Conservation (phyloP, 148 eudicot genomes). For the Rhododendron kiyosumense region DNA sequence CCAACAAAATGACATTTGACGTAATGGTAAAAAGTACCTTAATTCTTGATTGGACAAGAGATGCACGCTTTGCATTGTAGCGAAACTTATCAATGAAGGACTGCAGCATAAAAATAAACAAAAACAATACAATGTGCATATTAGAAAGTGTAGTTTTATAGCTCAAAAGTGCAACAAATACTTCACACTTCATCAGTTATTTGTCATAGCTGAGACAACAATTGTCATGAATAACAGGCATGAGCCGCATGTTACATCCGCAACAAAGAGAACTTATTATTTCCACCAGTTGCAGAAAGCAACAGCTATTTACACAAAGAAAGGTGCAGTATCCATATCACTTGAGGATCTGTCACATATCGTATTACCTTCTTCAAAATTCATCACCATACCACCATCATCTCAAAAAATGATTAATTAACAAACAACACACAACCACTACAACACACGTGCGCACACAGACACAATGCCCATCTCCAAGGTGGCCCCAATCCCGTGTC, state of each 20-base stretch:
- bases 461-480: not conserved
- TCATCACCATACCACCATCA: not conserved
- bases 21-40: slow-evolving; percentile 47
- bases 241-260: not conserved
- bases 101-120: slow-evolving; percentile 44
- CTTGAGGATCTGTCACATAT: not conserved
- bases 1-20: not conserved
- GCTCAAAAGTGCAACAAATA: slow-evolving; percentile 8
- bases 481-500: not conserved
- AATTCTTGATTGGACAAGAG: slow-evolving; percentile 98
- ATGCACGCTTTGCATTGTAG: slow-evolving; percentile 98
- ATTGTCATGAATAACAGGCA: not conserved
- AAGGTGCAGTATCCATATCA: not conserved
- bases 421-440: not conserved
- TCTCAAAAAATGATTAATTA: not conserved
- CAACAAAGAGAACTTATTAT: not conserved
- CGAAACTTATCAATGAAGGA: slow-evolving; percentile 91
- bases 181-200: not conserved
- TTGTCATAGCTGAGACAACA: not conserved
- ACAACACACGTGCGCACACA: not conserved
- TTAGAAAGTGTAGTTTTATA: not conserved
- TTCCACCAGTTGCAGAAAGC: slow-evolving; percentile 4
- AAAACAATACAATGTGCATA: not conserved
- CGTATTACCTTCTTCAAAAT: not conserved
- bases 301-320: not conserved